Evolutionary conservation across 2,329 filamentous ascomycete species (phyloP), one percentile per base, ranked within the genome.

Genomic region (Ceratocystis cubensis): DNA sequence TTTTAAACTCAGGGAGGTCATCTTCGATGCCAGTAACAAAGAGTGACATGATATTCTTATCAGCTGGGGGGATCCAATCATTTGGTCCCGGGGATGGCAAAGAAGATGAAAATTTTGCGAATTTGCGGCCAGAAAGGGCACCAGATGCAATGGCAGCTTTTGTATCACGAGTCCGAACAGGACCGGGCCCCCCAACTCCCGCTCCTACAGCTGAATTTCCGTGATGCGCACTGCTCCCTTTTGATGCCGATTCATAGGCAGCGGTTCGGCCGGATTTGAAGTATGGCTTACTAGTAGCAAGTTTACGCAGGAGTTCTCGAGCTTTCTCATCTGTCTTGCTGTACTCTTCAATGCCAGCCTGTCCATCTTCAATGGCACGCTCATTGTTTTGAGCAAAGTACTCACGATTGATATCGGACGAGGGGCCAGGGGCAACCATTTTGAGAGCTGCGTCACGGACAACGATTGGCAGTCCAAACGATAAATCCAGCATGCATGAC

Each of bases 381-480:
- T 97, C 93, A 76, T 97, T 92, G 74, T 97, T 94, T 75, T 99
- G 94, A 15, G 94, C 94, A 75, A 96, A 99, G 77, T 94, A 99
- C 77, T 99, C 92, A 71, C 94, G 81, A 78, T 99, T 99, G 75
- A 99, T 90, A 66, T 89, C 88, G 74, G 90, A 96, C 70, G 91
- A 84, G 0, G 94, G 94, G 0, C 94, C 94, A 0, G 94, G 92
- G 0, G 93, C 92, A 53, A 97, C 89, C 88, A 99, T 96, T 80
- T 97, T 97, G 70, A 99, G 81, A 4, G 95, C 94, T 2, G 94
- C 94, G 79, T 99, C 94, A 73, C 94, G 86, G 67, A 99, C 89
- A 15, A 92, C 89, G 73, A 99, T 96, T 10, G 94, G 94, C 33
- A 99, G 81, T 28, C 94, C 95, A 73, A 97, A 99, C 13, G 90